These are phyloP conservation scores for Oryza meyeriana DNA, from an alignment of 176 grass and related monocot species.

Conservation along the genomic window DNA sequence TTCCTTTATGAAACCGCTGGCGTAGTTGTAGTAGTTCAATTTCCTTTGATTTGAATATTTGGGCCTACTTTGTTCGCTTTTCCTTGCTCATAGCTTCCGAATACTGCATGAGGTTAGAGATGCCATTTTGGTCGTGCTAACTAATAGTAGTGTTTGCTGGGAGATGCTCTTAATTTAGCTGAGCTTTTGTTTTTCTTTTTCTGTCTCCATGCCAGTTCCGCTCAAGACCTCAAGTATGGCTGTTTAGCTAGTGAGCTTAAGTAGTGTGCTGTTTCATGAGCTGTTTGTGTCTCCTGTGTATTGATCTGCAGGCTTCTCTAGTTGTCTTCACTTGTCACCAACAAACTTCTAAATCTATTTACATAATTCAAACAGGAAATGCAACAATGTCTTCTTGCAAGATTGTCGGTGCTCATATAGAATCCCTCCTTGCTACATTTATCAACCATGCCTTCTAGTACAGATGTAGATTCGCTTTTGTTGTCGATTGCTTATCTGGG, in stretches of 20 bases:
- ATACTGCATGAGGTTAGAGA: neutral
- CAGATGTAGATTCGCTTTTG: neutral
- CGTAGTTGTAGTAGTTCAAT: neutral
- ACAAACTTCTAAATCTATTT: neutral
- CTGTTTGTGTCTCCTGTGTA: neutral
- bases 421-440: neutral
- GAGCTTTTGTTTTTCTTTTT: neutral
- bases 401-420: neutral
- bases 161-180: neutral
- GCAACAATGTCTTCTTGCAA: neutral
- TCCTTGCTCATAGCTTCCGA: constrained; percentile 1
- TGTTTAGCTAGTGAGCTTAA: constrained; percentile 1
- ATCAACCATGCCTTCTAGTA: constrained; percentile 15
- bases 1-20: neutral
- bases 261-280: neutral
- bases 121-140: neutral
- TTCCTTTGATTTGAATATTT: neutral
- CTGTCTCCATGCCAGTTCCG: neutral
- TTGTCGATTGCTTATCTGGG: constrained; percentile 7
- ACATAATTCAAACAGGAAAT: constrained; percentile 3
- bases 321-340: constrained; percentile 15
- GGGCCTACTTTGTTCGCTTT: neutral
- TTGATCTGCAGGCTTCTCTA: neutral
- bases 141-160: neutral
- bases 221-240: neutral